Evolutionary conservation across 2,329 filamentous ascomycete species (phyloP).

Genomic region (Monilinia polystroma): DNA sequence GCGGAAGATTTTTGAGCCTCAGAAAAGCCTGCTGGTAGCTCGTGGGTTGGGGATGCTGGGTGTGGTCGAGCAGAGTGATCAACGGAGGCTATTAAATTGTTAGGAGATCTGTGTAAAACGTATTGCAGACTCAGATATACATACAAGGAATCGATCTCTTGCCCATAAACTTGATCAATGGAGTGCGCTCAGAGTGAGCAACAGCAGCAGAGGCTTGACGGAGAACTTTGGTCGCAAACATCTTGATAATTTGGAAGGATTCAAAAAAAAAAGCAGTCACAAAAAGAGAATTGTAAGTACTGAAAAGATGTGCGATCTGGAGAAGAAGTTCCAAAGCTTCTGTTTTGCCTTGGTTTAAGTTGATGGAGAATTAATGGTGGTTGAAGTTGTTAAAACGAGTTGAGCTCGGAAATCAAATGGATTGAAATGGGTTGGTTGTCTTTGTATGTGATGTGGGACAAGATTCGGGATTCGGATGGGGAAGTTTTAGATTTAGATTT

Average conservation of each 20-base stretch:
- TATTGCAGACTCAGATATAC: constrained; percentile 23
- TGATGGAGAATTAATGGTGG: background rate
- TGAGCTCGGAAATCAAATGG: constrained; percentile 7
- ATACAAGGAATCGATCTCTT: constrained; percentile 44
- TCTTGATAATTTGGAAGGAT: constrained; percentile 28
- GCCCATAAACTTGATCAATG: constrained; percentile 46
- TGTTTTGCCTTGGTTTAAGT: constrained; percentile 13
- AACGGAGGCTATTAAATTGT: constrained; percentile 46
- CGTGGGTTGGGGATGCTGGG: constrained; percentile 53
- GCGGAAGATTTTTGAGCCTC: constrained; percentile 37
- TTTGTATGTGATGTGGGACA: constrained; percentile 13
- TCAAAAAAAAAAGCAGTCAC: constrained; percentile 6
- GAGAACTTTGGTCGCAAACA: constrained; percentile 44
- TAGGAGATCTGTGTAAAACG: constrained; percentile 13
- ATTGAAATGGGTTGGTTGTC: background rate
- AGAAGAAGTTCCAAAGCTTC: background rate
- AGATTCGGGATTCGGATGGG: constrained; percentile 5
- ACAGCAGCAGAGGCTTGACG: constrained; percentile 39
- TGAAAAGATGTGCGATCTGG: constrained; percentile 14
- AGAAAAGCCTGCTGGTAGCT: constrained; percentile 57
- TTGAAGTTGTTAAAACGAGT: background rate
- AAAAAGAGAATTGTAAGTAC: background rate
- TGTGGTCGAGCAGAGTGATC: constrained; percentile 59
- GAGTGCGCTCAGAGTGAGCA: constrained; percentile 41
- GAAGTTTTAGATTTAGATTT: too few relatives aligned